Evolutionary conservation across 2,329 filamentous ascomycete genomes (phyloP).

Genomic region (Diaporthe sp.): DNA sequence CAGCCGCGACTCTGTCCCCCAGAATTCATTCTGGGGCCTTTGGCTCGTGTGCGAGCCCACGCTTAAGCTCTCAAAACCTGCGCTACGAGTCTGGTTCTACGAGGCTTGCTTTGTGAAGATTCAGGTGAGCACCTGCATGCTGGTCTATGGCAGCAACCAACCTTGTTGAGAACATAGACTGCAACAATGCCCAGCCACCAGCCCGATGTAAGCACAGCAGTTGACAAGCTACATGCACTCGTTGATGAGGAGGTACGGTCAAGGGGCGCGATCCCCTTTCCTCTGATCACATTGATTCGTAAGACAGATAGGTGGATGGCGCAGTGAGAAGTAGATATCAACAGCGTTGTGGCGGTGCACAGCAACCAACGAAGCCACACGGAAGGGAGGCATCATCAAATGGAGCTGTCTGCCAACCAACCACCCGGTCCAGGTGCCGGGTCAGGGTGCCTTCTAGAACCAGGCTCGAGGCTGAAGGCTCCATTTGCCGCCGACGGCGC

Average conservation of each 20-base stretch:
- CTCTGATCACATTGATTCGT: background rate
- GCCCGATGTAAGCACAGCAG: background rate
- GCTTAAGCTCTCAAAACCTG: background rate
- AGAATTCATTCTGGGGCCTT: background rate
- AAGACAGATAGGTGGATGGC: background rate
- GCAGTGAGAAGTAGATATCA: background rate
- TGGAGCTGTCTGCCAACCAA: slow-evolving; percentile 5
- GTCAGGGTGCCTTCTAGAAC: slow-evolving; percentile 31
- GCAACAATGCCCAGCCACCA: background rate
- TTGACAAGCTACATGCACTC: background rate
- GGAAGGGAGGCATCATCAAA: slow-evolving; percentile 3
- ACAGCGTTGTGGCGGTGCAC: slow-evolving; percentile 22
- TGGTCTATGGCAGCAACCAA: background rate
- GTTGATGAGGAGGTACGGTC: background rate
- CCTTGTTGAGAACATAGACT: background rate
- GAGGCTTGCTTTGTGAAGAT: background rate
- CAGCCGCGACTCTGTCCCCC: background rate
- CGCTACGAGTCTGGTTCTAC: background rate
- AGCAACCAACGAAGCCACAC: background rate
- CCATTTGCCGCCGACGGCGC: slow-evolving; percentile 21
- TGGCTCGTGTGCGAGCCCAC: background rate
- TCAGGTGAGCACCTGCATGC: background rate
- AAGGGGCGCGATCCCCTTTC: background rate
- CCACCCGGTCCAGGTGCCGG: slow-evolving; percentile 18
- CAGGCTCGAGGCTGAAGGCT: slow-evolving; percentile 24